Conservation (phyloP, 202 grass and related monocot genomes). For the Eragrostis tef region DNA sequence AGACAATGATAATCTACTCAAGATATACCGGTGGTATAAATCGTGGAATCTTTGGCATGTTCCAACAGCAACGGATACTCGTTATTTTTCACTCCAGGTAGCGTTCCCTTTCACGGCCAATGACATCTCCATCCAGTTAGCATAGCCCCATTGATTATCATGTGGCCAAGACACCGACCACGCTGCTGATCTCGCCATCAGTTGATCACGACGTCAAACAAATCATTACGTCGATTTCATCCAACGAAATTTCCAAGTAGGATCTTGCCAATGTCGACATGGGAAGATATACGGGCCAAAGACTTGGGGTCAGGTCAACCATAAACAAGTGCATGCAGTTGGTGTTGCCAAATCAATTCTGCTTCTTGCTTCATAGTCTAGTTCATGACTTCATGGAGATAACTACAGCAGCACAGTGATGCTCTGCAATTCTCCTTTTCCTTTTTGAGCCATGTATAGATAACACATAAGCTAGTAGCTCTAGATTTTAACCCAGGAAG, state of each 20-base stretch:
- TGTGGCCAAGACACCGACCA: conserved; percentile 40
- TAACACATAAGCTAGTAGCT: background rate
- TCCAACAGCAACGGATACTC: conserved; percentile 17
- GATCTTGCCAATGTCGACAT: conserved; percentile 29
- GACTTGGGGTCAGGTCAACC: conserved; percentile 58
- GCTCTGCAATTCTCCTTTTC: background rate
- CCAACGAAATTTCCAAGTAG: conserved; percentile 30
- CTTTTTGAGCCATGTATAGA: background rate
- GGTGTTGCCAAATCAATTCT: conserved; percentile 25
- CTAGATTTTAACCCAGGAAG: background rate
- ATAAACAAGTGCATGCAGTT: conserved; percentile 25
- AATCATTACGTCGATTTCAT: conserved; percentile 13
- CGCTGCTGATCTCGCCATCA: conserved; percentile 15
- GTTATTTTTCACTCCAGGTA: conserved; percentile 20
- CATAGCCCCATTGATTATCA: background rate
- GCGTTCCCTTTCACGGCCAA: conserved; percentile 41
- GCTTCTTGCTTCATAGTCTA: conserved; percentile 12
- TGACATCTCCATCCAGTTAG: conserved; percentile 26
- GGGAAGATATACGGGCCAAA: conserved; percentile 50
- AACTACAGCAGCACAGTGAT: background rate
- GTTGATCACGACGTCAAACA: conserved; percentile 35
- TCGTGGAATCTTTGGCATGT: conserved; percentile 45
- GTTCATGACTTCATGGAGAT: background rate
- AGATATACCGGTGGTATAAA: background rate
- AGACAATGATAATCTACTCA: too few relatives aligned